A percentile compares a stretch with the other conserved stretches of the same genome.
Evolutionary conservation across 2,329 filamentous ascomycete species (phyloP).

Genomic region (Xylariaceae sp.): DNA sequence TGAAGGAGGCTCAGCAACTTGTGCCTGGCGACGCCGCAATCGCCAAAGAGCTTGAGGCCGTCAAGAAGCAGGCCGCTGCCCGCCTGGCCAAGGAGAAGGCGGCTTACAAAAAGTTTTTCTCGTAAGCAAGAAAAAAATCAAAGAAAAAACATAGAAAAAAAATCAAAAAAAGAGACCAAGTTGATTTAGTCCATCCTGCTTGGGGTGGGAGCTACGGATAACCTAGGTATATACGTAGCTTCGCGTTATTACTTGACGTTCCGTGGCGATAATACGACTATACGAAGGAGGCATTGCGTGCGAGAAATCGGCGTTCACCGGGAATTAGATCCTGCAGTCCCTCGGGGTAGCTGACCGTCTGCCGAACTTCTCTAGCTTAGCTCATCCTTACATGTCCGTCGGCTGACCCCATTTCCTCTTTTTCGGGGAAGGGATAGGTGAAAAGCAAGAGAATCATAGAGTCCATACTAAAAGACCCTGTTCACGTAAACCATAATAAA

Average conservation of each 20-base stretch:
- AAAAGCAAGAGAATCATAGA: neutral
- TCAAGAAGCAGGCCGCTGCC: slow-evolving; percentile 72
- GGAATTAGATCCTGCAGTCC: neutral
- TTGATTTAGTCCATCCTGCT: neutral
- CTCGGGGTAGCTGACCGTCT: neutral
- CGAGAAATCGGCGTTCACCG: neutral
- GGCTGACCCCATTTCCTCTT: neutral
- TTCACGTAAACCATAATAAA: too few species aligned
- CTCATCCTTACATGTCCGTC: neutral
- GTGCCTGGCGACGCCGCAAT: slow-evolving; percentile 73
- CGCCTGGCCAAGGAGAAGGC: slow-evolving; percentile 85
- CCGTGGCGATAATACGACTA: neutral
- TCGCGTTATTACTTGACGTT: neutral
- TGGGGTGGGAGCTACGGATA: neutral
- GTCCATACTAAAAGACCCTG: neutral
- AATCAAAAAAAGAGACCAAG: neutral
- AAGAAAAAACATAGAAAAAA: neutral
- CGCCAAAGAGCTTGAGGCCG: slow-evolving; percentile 66
- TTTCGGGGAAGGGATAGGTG: neutral
- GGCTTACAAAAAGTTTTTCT: slow-evolving; percentile 88
- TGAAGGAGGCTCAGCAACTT: slow-evolving; percentile 71
- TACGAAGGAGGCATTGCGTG: neutral
- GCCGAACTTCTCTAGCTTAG: neutral
- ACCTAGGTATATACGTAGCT: neutral
- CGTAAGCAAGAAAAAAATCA: slow-evolving; percentile 34